These are phyloP conservation scores for Cyberlindnera bimundalis DNA, from an alignment of 805 yeast species.

Conservation along the genomic window DNA sequence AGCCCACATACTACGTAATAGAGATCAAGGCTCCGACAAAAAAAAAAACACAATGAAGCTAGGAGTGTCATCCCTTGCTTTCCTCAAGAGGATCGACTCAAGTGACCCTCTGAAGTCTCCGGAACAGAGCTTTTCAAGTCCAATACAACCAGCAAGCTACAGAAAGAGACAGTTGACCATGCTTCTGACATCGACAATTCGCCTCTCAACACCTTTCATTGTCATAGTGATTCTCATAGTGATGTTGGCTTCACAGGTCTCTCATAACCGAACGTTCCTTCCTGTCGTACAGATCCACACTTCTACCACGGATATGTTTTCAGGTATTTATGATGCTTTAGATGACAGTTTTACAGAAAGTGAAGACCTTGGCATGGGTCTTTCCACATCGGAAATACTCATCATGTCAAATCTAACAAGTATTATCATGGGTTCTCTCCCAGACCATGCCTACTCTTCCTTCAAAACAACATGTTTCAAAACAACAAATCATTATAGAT, in stretches of 20 bases:
- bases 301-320: conserved; percentile 48
- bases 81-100: not conserved
- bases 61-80: conserved; percentile 2
- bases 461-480: conserved; percentile 12
- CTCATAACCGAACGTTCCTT: conserved; percentile 4
- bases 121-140: conserved; percentile 1
- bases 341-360: conserved; percentile 30
- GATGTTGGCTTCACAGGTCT: conserved; percentile 16
- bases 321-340: conserved; percentile 47
- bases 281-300: conserved; percentile 39
- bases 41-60: conserved; percentile 1
- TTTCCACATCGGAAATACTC: conserved; percentile 15
- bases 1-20: not conserved
- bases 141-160: not conserved
- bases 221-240: conserved; percentile 8
- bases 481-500: conserved; percentile 10
- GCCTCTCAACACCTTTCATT: conserved; percentile 8
- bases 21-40: too few relatives aligned
- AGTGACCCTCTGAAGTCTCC: not conserved
- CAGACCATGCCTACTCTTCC: conserved; percentile 8
- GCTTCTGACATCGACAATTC: not conserved
- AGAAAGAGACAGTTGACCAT: not conserved
- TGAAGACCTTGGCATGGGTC: conserved; percentile 22
- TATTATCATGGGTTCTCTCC: conserved; percentile 11
- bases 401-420: conserved; percentile 14